Percentiles rank a stretch among this genome's conserved stretches.
These are phyloP conservation scores for Bocquillonia castaneifolia DNA, from an alignment of 441 rosid species.

Conservation along the genomic window DNA sequence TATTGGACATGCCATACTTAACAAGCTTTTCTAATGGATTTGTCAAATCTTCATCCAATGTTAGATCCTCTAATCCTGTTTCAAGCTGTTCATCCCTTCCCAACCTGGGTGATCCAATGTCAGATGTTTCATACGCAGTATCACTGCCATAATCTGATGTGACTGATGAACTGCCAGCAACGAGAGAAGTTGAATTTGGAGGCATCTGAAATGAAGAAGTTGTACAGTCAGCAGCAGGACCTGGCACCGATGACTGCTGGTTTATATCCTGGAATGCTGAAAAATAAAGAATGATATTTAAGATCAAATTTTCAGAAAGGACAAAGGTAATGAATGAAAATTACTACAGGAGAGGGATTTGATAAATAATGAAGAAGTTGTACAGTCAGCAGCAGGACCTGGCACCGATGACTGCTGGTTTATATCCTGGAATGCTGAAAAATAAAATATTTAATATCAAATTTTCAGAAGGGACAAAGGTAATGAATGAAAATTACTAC, in stretches of 20 bases:
- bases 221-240: conserved; percentile 37
- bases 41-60: conserved; percentile 57
- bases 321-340: neutral
- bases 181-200: conserved; percentile 43
- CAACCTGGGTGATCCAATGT: conserved; percentile 72
- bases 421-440: conserved; percentile 78
- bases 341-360: neutral
- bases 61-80: conserved; percentile 49
- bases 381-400: conserved; percentile 37
- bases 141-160: conserved; percentile 94
- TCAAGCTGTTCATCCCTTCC: conserved; percentile 58
- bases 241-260: conserved; percentile 47
- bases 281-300: conserved; percentile 17
- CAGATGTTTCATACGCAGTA: conserved; percentile 88
- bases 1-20: conserved; percentile 70
- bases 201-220: conserved; percentile 38
- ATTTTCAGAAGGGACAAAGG: neutral
- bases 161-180: conserved; percentile 59
- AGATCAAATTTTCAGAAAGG: neutral
- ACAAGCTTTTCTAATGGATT: conserved; percentile 61
- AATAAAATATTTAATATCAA: conserved; percentile 4
- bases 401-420: conserved; percentile 49
- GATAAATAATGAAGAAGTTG: conserved; percentile 35
- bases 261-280: conserved; percentile 81
- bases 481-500: neutral